A percentile compares a stretch with the other conserved stretches of the same genome.
Conservation (phyloP, 345 rosid species). For the Eucalyptus curtisii region DNA sequence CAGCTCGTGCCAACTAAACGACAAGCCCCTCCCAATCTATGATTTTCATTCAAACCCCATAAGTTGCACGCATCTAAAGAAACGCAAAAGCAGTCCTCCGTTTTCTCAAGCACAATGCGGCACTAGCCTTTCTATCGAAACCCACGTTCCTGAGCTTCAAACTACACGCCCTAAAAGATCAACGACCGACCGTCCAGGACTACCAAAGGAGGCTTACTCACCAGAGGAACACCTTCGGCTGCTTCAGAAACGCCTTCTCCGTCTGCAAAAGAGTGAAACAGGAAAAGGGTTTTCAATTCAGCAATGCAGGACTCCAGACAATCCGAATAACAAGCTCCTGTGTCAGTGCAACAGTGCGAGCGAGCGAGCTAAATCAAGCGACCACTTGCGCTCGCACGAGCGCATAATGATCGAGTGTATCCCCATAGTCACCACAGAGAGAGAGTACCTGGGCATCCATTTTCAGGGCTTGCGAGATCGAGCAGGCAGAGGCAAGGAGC, state of each 20-base stretch:
- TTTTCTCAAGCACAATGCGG: background rate
- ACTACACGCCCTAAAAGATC: background rate
- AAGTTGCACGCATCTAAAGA: background rate
- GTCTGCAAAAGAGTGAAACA: constrained; percentile 20
- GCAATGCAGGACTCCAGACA: background rate
- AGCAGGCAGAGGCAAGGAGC: background rate
- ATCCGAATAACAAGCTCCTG: background rate
- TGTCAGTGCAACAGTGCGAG: background rate
- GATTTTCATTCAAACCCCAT: background rate
- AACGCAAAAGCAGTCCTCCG: background rate
- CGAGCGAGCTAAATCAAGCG: background rate
- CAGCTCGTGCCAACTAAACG: background rate
- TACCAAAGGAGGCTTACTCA: background rate
- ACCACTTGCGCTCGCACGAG: background rate
- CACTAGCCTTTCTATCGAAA: background rate
- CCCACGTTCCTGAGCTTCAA: background rate
- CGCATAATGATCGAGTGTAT: background rate
- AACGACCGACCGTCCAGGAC: background rate
- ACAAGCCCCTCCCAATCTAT: background rate
- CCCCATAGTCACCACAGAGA: background rate
- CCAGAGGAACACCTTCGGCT: constrained; percentile 74
- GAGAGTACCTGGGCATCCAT: background rate
- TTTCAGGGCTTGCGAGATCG: background rate
- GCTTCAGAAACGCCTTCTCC: constrained; percentile 79
- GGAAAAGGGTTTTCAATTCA: background rate